Conservation (phyloP, 108 stramenopile genomes). For the Stephanodiscus minutulus region DNA sequence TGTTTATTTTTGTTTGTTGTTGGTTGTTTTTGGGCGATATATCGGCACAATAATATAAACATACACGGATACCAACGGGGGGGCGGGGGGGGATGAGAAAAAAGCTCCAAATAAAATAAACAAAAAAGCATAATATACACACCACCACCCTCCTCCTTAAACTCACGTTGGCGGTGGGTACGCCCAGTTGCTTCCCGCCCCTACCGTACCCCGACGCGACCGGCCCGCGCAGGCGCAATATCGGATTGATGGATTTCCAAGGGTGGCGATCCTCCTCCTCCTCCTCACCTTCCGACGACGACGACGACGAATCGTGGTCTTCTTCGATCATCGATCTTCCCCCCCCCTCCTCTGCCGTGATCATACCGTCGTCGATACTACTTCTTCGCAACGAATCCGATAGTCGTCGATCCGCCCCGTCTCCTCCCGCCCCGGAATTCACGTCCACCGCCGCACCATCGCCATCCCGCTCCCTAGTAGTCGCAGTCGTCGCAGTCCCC, state of each 20-base stretch:
- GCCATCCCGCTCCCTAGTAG: neutral
- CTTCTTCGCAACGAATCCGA: no score
- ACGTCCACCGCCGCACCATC: neutral
- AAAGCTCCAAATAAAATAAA: neutral
- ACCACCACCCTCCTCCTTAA: no score
- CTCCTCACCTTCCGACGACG: neutral
- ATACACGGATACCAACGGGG: no score
- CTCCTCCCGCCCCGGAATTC: neutral
- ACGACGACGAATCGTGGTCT: conserved; percentile 7
- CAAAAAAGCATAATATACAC: no score
- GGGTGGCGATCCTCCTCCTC: neutral
- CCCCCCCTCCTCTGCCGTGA: no score
- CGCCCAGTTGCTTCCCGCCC: conserved; percentile 87
- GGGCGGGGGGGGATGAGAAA: neutral
- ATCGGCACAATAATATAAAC: no score
- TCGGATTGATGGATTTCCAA: conserved; percentile 52
- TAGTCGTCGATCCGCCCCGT: neutral
- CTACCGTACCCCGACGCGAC: conserved; percentile 86
- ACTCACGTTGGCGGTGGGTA: conserved; percentile 87
- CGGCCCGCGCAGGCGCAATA: conserved; percentile 60
- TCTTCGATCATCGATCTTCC: neutral
- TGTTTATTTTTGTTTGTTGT: neutral
- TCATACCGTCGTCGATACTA: no score
- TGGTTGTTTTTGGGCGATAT: neutral
- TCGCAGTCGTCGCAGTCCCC: neutral